These are phyloP conservation scores for Schwanniomyces vanrijiae DNA, from an alignment of 805 yeast genomes.

Conservation along the genomic window DNA sequence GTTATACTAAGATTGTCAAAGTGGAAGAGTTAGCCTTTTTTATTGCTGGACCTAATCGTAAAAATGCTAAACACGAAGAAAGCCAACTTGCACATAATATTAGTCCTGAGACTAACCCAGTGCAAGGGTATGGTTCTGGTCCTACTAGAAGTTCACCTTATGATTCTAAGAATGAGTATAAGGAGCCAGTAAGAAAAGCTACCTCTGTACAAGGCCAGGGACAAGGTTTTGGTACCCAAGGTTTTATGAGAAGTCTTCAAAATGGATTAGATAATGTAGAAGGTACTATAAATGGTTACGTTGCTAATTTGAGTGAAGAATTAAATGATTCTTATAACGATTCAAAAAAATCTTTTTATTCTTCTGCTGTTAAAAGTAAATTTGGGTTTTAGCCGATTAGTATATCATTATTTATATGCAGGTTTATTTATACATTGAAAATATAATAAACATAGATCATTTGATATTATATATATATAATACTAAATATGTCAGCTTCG, in stretches of 20 bases:
- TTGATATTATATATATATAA: too few species aligned
- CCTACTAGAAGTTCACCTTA: constrained; percentile 13
- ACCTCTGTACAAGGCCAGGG: constrained; percentile 35
- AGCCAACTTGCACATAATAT: constrained; percentile 51
- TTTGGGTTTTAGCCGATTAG: constrained; percentile 38
- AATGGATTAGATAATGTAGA: constrained; percentile 54
- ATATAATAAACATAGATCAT: background rate
- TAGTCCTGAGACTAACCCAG: constrained; percentile 44
- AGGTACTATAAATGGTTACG: constrained; percentile 57
- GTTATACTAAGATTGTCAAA: constrained; percentile 58
- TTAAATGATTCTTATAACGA: constrained; percentile 52
- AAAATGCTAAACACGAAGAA: constrained; percentile 59
- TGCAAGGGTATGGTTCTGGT: constrained; percentile 27
- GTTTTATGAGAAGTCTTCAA: constrained; percentile 47
- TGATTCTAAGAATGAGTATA: constrained; percentile 27
- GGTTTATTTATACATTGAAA: background rate
- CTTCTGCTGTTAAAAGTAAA: constrained; percentile 52
- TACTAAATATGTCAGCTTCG: background rate
- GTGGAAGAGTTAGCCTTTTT: constrained; percentile 61
- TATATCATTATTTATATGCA: background rate
- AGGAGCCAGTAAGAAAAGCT: constrained; percentile 46
- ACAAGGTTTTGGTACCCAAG: constrained; percentile 44
- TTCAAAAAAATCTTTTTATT: constrained; percentile 50
- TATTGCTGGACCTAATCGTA: constrained; percentile 75
- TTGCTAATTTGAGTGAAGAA: constrained; percentile 52